Conservation (phyloP, 495 filamentous ascomycete species). For the Beverwykella pulmonaria region DNA sequence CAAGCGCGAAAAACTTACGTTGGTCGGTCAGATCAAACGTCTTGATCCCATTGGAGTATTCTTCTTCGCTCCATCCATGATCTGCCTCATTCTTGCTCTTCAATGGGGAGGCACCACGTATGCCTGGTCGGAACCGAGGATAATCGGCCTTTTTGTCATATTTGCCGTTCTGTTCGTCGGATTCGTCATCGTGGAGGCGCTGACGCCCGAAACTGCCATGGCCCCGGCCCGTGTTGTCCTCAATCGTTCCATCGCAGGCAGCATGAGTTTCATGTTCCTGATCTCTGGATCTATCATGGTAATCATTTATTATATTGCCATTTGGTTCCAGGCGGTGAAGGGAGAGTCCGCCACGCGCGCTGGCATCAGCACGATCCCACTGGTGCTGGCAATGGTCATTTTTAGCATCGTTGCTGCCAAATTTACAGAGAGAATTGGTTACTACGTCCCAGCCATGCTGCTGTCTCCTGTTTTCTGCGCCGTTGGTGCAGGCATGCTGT, state of each 20-base stretch:
- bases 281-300: constrained; percentile 67
- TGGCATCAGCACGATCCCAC: constrained; percentile 29
- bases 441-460: constrained; percentile 77
- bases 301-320: constrained; percentile 23
- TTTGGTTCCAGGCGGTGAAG: constrained; percentile 32
- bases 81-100: constrained; percentile 33
- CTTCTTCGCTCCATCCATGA: constrained; percentile 20
- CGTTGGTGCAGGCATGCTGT: constrained; percentile 70
- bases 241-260: constrained; percentile 65
- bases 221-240: constrained; percentile 72
- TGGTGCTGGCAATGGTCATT: constrained; percentile 42
- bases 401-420: constrained; percentile 55
- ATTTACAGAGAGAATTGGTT: constrained; percentile 63
- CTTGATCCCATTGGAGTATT: constrained; percentile 21
- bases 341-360: constrained; percentile 1
- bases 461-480: constrained; percentile 59
- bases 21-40: constrained; percentile 20
- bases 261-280: constrained; percentile 57
- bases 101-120: constrained; percentile 66
- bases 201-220: constrained; percentile 71
- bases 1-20: not conserved
- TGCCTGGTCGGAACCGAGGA: constrained; percentile 63
- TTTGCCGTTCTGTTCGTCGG: constrained; percentile 64
- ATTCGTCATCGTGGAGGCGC: constrained; percentile 67
- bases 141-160: constrained; percentile 72